Evolutionary conservation across 768 basidiomycete genomes (phyloP), one percentile per base, ranked within the genome.

Genomic region (Pulveroboletus ravenelii): DNA sequence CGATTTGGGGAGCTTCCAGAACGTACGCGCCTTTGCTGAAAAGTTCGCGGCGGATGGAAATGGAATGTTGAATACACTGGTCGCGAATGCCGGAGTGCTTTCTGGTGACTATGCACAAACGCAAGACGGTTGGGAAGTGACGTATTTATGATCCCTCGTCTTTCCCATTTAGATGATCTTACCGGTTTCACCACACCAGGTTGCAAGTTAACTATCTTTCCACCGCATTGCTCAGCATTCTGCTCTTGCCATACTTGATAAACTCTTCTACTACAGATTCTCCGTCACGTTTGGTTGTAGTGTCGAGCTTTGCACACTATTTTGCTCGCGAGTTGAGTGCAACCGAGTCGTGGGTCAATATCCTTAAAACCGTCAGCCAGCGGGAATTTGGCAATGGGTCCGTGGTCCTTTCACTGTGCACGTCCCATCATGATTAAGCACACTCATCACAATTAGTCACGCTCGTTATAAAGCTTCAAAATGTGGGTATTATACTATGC

Each of bases 41-140:
- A 62, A 43, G 15, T 70, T 71, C 15, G 58, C 53, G 7, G 34
- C 37, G 12, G 64, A 66, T 34, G 59, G 54, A 13, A 45, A 51
- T 5, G 50, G 48, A 3, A 12, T 52, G 7, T 55, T 73, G 34
- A 62, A 72, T 34, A 48, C 63, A 2, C 51, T 74, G 17, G 53
- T 72, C 18, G 59, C 60, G 6, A 70, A 70, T 36, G 72, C 70
- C 1, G 70, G 65, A 8, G 45, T 62, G 8, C 47, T 56, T 1
- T 14, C 17, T 1, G 2, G 1, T 0, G 35, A 46, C 1, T 71
- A 71, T 35, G 30, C 53, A n/a, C 49, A 55, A n/a, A 74, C 74
- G 0, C 36, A 52, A 2, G 79, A 81, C 52, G 78, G 74, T 8
- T 80, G 74, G 75, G 79, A 81, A 55, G 25, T 59, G 29, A 64